phyloP scores from a whole-genome alignment of 2,329 filamentous ascomycete species.

The Stemphylium lycopersici region DNA sequence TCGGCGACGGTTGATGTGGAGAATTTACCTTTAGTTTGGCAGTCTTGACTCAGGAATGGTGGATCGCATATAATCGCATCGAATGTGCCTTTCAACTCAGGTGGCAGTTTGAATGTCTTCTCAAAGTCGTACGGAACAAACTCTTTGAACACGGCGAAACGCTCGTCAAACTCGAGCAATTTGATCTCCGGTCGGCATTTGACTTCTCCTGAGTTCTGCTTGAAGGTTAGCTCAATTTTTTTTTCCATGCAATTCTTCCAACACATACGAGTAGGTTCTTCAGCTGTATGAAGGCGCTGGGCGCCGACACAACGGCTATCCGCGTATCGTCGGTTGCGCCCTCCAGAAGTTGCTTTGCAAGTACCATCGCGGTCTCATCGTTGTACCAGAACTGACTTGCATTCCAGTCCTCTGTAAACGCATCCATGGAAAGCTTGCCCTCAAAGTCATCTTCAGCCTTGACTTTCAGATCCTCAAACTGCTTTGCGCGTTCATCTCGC shows the following conservation, averaged over 20 bases:
- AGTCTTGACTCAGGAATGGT: constrained; percentile 79
- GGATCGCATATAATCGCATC: constrained; percentile 78
- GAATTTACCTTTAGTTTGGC: constrained; percentile 72
- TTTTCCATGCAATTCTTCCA: no score
- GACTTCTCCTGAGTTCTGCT: constrained; percentile 40
- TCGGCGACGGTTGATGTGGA: background rate
- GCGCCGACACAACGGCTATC: constrained; percentile 75
- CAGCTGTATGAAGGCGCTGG: constrained; percentile 77
- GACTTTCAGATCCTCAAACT: constrained; percentile 71
- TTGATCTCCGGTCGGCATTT: constrained; percentile 61
- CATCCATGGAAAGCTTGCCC: constrained; percentile 65
- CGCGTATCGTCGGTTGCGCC: constrained; percentile 62
- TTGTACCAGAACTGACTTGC: constrained; percentile 85
- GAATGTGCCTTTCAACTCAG: constrained; percentile 65
- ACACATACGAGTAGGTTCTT: constrained; percentile 69
- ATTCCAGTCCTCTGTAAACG: constrained; percentile 83
- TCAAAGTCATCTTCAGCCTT: constrained; percentile 63
- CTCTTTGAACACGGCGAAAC: constrained; percentile 75
- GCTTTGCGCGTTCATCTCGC: constrained; percentile 68
- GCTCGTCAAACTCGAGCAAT: constrained; percentile 75
- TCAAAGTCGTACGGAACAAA: constrained; percentile 78
- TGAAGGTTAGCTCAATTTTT: background rate
- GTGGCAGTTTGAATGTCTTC: constrained; percentile 69
- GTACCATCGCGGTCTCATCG: constrained; percentile 69
- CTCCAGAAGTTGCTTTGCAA: constrained; percentile 70